Base-by-base conservation (phyloP, 768 basidiomycete species). In the Gymnopilus dilepis region DNA sequence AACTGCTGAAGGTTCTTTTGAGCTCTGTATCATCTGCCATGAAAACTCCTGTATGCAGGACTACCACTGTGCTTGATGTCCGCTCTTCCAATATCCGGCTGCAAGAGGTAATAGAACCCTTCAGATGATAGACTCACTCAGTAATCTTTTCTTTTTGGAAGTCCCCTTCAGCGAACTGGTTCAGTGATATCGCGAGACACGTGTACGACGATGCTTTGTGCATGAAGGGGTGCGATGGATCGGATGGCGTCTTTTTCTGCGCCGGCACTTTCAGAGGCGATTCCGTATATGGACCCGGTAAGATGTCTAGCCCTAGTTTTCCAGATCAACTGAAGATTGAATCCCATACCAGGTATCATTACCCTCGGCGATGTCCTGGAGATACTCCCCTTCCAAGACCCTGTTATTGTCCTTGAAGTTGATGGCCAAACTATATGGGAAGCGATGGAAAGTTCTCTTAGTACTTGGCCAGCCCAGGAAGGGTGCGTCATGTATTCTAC, bases 211-310 rank as follows among this genome's bases (percentile, higher is more conserved):
- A 90, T 58, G 81, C 83, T 0, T 76, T 89, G 26, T 82, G 80
- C 51, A 73, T 86, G 67, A 80, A 84, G 66, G 86, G 79, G 21
- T 79, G 78, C 54, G 84, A 82, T 11, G 92, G 86, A 1, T 86
- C 92, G 0, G 92, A 96, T 69, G 92, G 87, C 0, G 92, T 92
- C 9, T 80, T 97, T 56, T 84, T 95, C 26, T 90, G 87, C 66
- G 90, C 89, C 22, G 95, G 95, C 7, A 94, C 92, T 0, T 76
- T 95, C 43, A 86, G 95, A 50, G 94, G 95, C 5, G 95, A 97
- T 70, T 89, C 90, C 1, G 77, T 84, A 2, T 96, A 96, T 74
- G 90, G 92, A 0, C 87, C 94, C 63, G 94, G 92, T 90, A 66
- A 45, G 73, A 38, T 19, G 12, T 33, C 17, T 28, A 24, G 26